Evolutionary conservation across 2,329 filamentous ascomycete species (phyloP), one percentile per base, ranked within the genome.

Genomic region (Lasiodiplodia citricola): DNA sequence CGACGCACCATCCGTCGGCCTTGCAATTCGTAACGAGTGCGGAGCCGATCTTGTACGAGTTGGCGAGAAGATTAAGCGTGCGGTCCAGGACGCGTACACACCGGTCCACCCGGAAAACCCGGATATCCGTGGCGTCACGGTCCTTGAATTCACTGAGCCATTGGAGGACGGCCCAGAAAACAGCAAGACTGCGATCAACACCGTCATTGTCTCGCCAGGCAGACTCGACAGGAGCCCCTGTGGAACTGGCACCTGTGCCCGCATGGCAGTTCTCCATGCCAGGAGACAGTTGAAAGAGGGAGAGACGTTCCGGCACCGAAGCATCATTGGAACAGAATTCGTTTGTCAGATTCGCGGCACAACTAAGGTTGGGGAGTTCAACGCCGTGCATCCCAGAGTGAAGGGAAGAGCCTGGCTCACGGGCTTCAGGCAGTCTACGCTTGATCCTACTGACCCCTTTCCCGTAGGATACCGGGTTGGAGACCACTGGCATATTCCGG

Each of bases 341-440:
- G 70, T 76, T 2, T 75, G 79, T 47, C 76, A 76, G 8, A 82
- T 85, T 65, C 70, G 74, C 14, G 77, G 78, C 0, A 79, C 73
- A 0, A 78, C 79, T 1, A 81, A 74, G 51, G 78, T 84, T 2
- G 83, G 81, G 0, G 54, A 75, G 0, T 80, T 79, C 47, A 73
- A 78, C 28, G 83, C 82, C 3, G 74, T 84, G 14, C 63, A 82
- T 7, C 79, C 83, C 0, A 80, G 76, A 0, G 74, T 85, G 2
- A 80, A 82, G 60, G 83, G 83, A 0, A 74, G 81, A 23, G 83
- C 78, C 2, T 85, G 83, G 83, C 81, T 85, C 57, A 83, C 82
- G 0, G 77, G 81, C 28, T 81, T 79, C 70, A 82, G 83, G 70
- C 78, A 83, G 65, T 74, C 81, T 2, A 75, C 83, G n/a, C 70